phyloP scores from a whole-genome alignment of 2,329 filamentous ascomycete species.

The Ophiosphaerella herpotricha region DNA sequence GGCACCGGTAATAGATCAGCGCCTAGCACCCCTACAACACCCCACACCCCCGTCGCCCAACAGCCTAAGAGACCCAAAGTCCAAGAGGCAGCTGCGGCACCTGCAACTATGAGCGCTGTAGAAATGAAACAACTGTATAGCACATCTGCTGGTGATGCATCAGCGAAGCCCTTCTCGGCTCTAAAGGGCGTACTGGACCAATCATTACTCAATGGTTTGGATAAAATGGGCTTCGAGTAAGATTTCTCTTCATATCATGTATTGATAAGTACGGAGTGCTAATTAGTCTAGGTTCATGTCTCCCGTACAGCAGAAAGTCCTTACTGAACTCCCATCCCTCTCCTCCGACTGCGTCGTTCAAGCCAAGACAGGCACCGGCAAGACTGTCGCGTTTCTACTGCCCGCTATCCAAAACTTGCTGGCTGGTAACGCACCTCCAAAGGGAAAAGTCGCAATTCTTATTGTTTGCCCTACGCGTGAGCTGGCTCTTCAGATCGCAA shows the following conservation, averaged over 20 bases:
- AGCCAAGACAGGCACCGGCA: conserved; percentile 57
- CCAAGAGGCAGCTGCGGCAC: conserved; percentile 6
- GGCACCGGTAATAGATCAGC: conserved; percentile 4
- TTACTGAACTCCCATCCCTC: conserved; percentile 56
- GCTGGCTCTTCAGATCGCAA: conserved; percentile 57
- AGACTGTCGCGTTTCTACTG: conserved; percentile 56
- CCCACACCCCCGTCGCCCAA: conserved; percentile 21
- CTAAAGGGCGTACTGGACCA: conserved; percentile 32
- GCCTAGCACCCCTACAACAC: conserved; percentile 7
- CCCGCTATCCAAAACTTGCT: conserved; percentile 55
- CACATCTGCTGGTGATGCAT: conserved; percentile 24
- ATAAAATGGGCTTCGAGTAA: conserved; percentile 47
- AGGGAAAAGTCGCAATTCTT: conserved; percentile 51
- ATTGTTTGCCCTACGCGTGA: conserved; percentile 56
- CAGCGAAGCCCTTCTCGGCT: conserved; percentile 33
- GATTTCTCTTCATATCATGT: background rate
- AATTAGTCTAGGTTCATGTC: conserved; percentile 50
- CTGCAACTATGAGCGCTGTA: conserved; percentile 12
- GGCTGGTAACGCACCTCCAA: conserved; percentile 32
- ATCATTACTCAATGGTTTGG: conserved; percentile 36
- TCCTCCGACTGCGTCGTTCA: conserved; percentile 60
- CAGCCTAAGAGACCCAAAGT: conserved; percentile 31
- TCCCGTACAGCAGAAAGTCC: conserved; percentile 59
- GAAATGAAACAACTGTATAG: conserved; percentile 32
- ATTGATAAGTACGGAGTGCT: conserved; percentile 3